Evolutionary conservation across 163 green algal species (phyloP), one percentile per base, ranked within the genome.

Genomic region (Dunaliella salina): DNA sequence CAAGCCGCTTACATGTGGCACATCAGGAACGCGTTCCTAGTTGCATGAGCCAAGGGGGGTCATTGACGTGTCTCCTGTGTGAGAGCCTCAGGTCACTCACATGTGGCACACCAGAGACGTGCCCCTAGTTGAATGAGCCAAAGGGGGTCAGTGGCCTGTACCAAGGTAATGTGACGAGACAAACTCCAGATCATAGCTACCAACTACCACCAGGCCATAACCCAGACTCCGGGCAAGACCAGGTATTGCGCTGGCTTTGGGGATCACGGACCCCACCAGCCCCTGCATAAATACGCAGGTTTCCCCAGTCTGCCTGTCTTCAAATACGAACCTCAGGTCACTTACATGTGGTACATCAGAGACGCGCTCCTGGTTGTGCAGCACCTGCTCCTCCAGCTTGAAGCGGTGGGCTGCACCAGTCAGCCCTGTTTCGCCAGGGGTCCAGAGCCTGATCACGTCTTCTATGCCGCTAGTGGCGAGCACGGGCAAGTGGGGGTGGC

Each of bases 401-500:
- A 1, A 30, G 32, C 30, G 13, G 4, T 50, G 25, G 15, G 5
- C 24, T n/a, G 1, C 5, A 50, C 1, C 26, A 29, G 33, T n/a
- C 1, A 30, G 12, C 29, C 45, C 25, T 5, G 50, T 34, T 15
- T 34, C 32, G 0, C 46, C 45, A 40, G 88, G 89, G 0, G 75
- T 57, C 91, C 91, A 95, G 33, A 95, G 81, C 40, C 88, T 90
- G 26, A 98, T 87, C 1, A 94, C 92, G 46, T 82, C 81, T 87
- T 98, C 96, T 32, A 98, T 96, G 84, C 96, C 95, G 72, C 88
- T 94, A 33, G 95, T 98, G 71, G 95, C 95, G 5, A 98, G 87
- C 33, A 96, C 88, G 0, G 94, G 91, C 83, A 94, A 88, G 26
- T 83, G 88, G 30, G 95, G 95, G 91, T 98, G 95, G 33, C 89